These are phyloP conservation scores for Candolleomyces efflorescens DNA, from an alignment of 768 basidiomycete species.

Conservation along the genomic window DNA sequence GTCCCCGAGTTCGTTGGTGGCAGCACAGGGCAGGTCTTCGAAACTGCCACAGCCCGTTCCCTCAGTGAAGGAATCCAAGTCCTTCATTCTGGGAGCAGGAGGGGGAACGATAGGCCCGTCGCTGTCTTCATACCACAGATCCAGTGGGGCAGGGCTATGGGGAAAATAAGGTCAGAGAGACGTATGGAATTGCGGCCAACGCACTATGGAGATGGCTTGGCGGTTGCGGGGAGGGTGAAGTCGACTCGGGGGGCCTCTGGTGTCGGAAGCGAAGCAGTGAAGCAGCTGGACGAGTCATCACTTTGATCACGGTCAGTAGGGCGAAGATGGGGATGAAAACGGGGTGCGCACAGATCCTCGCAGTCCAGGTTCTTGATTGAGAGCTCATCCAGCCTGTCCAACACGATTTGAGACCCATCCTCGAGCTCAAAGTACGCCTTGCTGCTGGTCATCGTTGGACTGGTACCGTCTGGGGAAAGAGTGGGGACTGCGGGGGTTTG, in stretches of 20 bases:
- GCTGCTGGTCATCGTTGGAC: constrained; percentile 7
- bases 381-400: constrained; percentile 8
- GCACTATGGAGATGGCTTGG: constrained; percentile 11
- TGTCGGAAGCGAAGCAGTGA: constrained; percentile 30
- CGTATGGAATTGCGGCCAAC: constrained; percentile 7
- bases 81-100: constrained; percentile 48
- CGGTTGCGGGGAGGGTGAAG: constrained; percentile 8
- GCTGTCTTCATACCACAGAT: constrained; percentile 10
- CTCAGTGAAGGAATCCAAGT: constrained; percentile 58
- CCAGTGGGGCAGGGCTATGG: constrained; percentile 3
- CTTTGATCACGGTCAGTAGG: constrained; percentile 11
- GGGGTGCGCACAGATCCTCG: constrained; percentile 3
- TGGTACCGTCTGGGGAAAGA: background rate
- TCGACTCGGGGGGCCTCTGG: constrained; percentile 16
- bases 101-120: constrained; percentile 28
- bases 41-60: constrained; percentile 51
- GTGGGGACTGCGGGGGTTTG: background rate
- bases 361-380: constrained; percentile 11
- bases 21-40: constrained; percentile 37
- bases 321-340: background rate
- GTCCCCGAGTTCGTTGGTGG: constrained; percentile 30
- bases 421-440: background rate
- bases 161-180: constrained; percentile 5
- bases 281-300: constrained; percentile 28
- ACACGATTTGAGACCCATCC: background rate